Evolutionary conservation across 495 filamentous ascomycete genomes (phyloP).

Genomic region (Physcia stellaris): DNA sequence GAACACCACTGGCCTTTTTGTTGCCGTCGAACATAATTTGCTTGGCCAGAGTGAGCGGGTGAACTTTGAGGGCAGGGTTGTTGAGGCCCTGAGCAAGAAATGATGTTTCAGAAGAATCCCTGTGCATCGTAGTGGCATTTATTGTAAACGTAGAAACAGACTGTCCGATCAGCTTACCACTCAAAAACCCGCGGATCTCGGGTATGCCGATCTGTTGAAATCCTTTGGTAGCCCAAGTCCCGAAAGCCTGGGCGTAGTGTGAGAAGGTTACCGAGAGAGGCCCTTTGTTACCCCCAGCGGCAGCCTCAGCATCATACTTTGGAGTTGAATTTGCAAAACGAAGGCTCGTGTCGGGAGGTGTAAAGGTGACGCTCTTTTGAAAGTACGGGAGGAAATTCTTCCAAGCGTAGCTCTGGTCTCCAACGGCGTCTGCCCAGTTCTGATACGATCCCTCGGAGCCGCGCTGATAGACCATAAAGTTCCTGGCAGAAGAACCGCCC

Average conservation of each 20-base stretch:
- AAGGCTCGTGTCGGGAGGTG: constrained; percentile 27
- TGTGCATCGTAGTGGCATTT: constrained; percentile 6
- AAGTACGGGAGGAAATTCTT: constrained; percentile 40
- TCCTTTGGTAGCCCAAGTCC: constrained; percentile 22
- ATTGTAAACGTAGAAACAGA: constrained; percentile 11
- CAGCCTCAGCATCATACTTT: constrained; percentile 26
- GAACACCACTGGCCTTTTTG: constrained; percentile 35
- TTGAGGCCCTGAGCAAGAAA: constrained; percentile 10
- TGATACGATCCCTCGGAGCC: constrained; percentile 29
- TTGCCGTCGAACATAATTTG: constrained; percentile 29
- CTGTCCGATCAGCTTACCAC: constrained; percentile 17
- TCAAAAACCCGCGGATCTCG: constrained; percentile 19
- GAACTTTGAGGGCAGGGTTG: constrained; percentile 18
- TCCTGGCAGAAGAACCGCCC: constrained; percentile 12
- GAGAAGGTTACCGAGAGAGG: constrained; percentile 28
- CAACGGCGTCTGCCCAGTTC: constrained; percentile 42
- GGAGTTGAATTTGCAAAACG: constrained; percentile 31
- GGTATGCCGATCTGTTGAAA: constrained; percentile 23
- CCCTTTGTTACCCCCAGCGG: constrained; percentile 18
- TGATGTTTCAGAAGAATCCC: constrained; percentile 14
- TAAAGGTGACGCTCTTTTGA: constrained; percentile 37
- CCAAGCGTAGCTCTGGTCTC: constrained; percentile 40
- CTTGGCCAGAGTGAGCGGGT: constrained; percentile 25
- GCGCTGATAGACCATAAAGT: constrained; percentile 19
- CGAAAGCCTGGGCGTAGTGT: constrained; percentile 32